Conservation (phyloP, 768 basidiomycete species). For the Tylopilus felleus region DNA sequence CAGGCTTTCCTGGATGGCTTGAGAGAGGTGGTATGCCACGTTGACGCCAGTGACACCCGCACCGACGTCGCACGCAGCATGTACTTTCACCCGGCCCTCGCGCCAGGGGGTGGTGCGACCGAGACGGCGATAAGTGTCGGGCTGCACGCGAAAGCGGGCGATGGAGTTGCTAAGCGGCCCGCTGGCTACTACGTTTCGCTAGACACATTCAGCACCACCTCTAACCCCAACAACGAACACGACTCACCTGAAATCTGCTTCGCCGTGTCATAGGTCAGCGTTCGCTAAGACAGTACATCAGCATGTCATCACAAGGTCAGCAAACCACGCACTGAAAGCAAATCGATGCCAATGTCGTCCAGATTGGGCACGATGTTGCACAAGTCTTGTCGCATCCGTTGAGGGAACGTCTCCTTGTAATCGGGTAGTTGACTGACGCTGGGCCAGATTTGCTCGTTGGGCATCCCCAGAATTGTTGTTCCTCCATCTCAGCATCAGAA, state of each 20-base stretch:
- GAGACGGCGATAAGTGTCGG: too few species aligned
- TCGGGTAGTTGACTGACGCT: slow-evolving; percentile 86
- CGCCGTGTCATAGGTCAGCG: slow-evolving; percentile 83
- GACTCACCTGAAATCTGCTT: slow-evolving; percentile 85
- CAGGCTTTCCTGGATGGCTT: slow-evolving; percentile 15
- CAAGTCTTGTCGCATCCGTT: slow-evolving; percentile 83
- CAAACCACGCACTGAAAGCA: slow-evolving; percentile 56
- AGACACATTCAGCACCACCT: slow-evolving; percentile 1
- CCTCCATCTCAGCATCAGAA: slow-evolving; percentile 4
- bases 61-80: slow-evolving; percentile 67
- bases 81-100: too few species aligned
- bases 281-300: slow-evolving; percentile 42
- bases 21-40: slow-evolving; percentile 68
- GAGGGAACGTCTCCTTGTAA: slow-evolving; percentile 95
- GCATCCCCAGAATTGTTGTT: slow-evolving; percentile 91
- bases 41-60: slow-evolving; percentile 77
- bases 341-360: slow-evolving; percentile 75
- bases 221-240: not conserved
- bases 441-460: slow-evolving; percentile 88
- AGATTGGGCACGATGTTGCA: slow-evolving; percentile 60
- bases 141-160: too few species aligned
- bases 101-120: too few species aligned
- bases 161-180: slow-evolving; percentile 22
- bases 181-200: slow-evolving; percentile 60
- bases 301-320: not conserved